These are phyloP conservation scores for Lenzites betulinus DNA, from an alignment of 768 basidiomycete species.

Conservation along the genomic window DNA sequence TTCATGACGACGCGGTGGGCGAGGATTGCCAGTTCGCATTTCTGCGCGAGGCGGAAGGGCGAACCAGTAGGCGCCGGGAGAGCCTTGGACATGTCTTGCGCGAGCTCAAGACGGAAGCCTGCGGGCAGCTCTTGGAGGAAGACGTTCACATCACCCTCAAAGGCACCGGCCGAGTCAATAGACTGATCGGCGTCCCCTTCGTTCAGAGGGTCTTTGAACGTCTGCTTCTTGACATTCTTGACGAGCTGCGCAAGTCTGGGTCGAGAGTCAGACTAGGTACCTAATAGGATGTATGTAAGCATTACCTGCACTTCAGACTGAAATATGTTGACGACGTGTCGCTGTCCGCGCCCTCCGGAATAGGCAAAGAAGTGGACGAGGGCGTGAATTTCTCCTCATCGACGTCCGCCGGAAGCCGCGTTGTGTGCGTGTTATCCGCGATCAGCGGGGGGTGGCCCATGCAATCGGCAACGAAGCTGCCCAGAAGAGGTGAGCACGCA, in stretches of 20 bases:
- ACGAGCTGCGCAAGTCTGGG: slow-evolving; percentile 61
- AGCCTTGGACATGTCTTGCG: slow-evolving; percentile 31
- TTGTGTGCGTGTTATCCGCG: slow-evolving; percentile 53
- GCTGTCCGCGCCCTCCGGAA: slow-evolving; percentile 28
- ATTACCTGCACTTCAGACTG: slow-evolving; percentile 62
- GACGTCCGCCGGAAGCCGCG: slow-evolving; percentile 56
- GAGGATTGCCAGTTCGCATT: slow-evolving; percentile 60
- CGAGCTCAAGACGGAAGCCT: slow-evolving; percentile 46
- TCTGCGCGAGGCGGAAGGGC: slow-evolving; percentile 48
- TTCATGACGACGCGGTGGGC: slow-evolving; percentile 64
- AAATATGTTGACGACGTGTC: slow-evolving; percentile 49
- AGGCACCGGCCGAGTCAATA: slow-evolving; percentile 60
- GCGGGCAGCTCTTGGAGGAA: slow-evolving; percentile 57
- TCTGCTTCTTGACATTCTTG: slow-evolving; percentile 59
- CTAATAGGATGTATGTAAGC: neutral
- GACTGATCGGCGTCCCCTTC: slow-evolving; percentile 42
- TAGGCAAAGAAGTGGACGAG: slow-evolving; percentile 46
- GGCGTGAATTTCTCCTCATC: slow-evolving; percentile 56
- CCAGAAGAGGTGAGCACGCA: neutral
- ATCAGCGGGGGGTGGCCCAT: slow-evolving; percentile 66
- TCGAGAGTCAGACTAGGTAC: neutral
- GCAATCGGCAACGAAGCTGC: slow-evolving; percentile 69
- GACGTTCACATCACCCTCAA: slow-evolving; percentile 56
- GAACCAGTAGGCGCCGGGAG: slow-evolving; percentile 29
- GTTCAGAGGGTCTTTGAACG: slow-evolving; percentile 40